phyloP scores from a whole-genome alignment of 2,329 filamentous ascomycete genomes.

The Plenodomus biglobosus region DNA sequence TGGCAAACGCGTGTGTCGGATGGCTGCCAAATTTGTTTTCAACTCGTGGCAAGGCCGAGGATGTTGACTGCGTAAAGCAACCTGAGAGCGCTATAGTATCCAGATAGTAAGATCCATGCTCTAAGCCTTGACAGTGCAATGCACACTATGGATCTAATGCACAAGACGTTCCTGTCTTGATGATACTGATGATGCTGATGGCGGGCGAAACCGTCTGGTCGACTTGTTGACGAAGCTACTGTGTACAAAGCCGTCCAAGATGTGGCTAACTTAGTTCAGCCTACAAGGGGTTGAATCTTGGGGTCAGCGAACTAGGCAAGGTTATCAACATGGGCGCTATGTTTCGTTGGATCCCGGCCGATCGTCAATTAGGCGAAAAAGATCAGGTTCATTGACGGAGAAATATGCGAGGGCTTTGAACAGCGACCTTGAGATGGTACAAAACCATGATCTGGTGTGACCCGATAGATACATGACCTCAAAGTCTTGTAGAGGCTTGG shows the following conservation, averaged over 20 bases:
- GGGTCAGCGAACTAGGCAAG: background rate
- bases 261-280: background rate
- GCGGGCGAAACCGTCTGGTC: background rate
- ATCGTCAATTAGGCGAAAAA: background rate
- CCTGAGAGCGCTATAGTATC: background rate
- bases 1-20: background rate
- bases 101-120: background rate
- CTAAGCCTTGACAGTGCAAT: background rate
- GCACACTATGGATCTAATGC: background rate
- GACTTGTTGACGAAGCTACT: background rate
- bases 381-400: background rate
- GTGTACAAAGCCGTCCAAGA: background rate
- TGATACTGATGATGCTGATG: background rate
- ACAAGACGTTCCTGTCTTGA: background rate
- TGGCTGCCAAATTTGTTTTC: background rate
- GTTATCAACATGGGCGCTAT: background rate
- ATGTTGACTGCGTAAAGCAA: background rate
- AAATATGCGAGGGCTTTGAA: too few species aligned
- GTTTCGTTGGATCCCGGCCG: background rate
- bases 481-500: background rate
- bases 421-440: too few species aligned
- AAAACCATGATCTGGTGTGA: too few species aligned
- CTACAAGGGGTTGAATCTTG: background rate
- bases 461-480: background rate
- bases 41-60: background rate